Percentiles rank a stretch among this genome's conserved stretches.
Conservation (phyloP, 345 rosid species). For the Hypericum perforatum region DNA sequence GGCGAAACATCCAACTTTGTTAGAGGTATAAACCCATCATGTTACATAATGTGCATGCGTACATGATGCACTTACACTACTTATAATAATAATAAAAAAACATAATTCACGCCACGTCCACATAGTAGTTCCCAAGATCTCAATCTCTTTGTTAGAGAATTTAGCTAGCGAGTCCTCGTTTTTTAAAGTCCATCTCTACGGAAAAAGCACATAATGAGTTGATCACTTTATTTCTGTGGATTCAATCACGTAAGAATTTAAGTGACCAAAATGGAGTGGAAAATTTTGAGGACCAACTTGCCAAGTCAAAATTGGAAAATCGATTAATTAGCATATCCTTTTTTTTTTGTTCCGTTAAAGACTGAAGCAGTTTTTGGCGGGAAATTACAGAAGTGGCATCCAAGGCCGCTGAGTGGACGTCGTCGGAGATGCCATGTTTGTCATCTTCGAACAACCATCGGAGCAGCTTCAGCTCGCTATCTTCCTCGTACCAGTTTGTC, state of each 20-base stretch:
- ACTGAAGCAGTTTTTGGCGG: conserved; percentile 10
- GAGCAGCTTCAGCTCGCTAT: conserved; percentile 56
- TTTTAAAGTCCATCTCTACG: no score
- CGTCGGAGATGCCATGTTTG: conserved; percentile 43
- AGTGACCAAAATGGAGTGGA: no score
- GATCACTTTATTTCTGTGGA: no score
- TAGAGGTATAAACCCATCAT: conserved; percentile 26
- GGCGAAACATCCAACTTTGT: conserved; percentile 28
- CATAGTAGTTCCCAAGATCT: background rate
- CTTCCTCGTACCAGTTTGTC: conserved; percentile 40
- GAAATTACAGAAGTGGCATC: conserved; percentile 29
- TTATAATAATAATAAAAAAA: no score
- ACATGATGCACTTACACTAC: no score
- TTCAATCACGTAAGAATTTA: background rate
- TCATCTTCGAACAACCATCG: conserved; percentile 44
- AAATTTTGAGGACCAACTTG: no score
- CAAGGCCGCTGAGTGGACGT: conserved; percentile 41
- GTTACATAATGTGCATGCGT: no score
- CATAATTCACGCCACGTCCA: no score
- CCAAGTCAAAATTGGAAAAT: no score
- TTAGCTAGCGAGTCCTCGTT: no score
- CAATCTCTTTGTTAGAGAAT: background rate
- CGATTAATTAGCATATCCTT: no score
- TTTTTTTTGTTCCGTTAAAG: background rate
- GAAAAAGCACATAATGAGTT: no score